Evolutionary conservation across 2,329 filamentous ascomycete species (phyloP), one percentile per base, ranked within the genome.

Genomic region (Beauveria sp.): DNA sequence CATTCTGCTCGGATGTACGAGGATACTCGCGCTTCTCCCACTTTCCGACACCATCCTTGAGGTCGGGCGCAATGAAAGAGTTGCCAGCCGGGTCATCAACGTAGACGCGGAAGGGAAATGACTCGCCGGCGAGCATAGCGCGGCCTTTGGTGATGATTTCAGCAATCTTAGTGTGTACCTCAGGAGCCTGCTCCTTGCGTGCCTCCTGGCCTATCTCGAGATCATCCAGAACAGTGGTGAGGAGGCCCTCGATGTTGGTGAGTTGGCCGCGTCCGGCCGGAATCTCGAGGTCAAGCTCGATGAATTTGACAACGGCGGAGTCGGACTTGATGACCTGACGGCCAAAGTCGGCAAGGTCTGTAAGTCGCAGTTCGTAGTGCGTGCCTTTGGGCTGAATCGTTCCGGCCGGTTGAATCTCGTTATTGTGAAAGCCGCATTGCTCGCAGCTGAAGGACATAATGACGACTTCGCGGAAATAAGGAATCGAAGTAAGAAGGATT

Each of bases 391-490:
- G 88, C 77, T 98, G 95, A 65, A 98, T 93, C 68, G 92, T 86
- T 64, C 92, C 92, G 31, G 95, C 95, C 9, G 93, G 87, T 73
- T 97, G 93, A 68, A 99, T 89, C 69, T 97, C 93, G 74, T 93
- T 93, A 79, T 98, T 96, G 67, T 89, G 86, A 76, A 93, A 88
- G 72, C 87, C 80, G 79, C 95, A 99, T 76, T 97, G 86, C 6
- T 91, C 87, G 80, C 95, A 99, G 67, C 85, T 84, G 76, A 99
- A 99, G 65, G 93, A 98, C 88, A 97, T 96, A 75, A 99, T 85
- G 70, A 99, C 91, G 65, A 99, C 88, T 75, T 99, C 93, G 78
- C 92, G 91, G 81, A 99, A 99, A 82, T 91, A 98, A 18, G 95
- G 95, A 61, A 99, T 97, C 66, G 87, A 86, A 18, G 96, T 96